phyloP scores from a whole-genome alignment of 2,329 filamentous ascomycete species.

The Chaetothyriales sp. region DNA sequence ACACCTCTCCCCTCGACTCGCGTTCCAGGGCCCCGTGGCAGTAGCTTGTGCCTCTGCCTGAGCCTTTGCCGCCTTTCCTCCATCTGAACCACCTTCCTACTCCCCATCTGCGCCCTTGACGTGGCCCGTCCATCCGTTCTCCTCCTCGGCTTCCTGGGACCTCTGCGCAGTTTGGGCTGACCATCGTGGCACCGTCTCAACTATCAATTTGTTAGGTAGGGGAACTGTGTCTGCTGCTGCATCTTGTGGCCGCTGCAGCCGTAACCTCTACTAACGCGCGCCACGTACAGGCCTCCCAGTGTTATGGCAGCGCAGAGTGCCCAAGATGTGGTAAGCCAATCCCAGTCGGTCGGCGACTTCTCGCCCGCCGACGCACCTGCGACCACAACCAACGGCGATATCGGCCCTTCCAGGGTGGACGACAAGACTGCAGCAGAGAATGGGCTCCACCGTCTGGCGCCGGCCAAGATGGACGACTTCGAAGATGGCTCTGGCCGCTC shows the following conservation, averaged over 20 bases:
- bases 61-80: background rate
- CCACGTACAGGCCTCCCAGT: slow-evolving; percentile 37
- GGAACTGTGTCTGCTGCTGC: background rate
- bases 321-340: slow-evolving; percentile 58
- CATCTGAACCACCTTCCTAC: background rate
- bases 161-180: slow-evolving; percentile 2
- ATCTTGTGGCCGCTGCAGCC: background rate
- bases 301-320: slow-evolving; percentile 58
- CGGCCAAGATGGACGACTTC: slow-evolving; percentile 13
- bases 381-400: slow-evolving; percentile 39
- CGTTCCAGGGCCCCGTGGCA: slow-evolving; percentile 1
- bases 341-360: slow-evolving; percentile 49
- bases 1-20: background rate
- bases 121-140: background rate
- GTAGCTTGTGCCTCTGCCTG: background rate
- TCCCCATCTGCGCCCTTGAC: background rate
- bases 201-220: slow-evolving; percentile 9
- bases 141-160: background rate
- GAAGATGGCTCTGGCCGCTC: slow-evolving; percentile 39
- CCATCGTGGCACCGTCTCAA: slow-evolving; percentile 12
- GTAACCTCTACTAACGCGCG: slow-evolving; percentile 20
- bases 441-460: slow-evolving; percentile 22
- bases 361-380: slow-evolving; percentile 52
- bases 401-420: slow-evolving; percentile 19
- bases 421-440: slow-evolving; percentile 23